Evolutionary conservation across 306 rosid genomes (phyloP).

Genomic region (Begonia peltatifolia): DNA sequence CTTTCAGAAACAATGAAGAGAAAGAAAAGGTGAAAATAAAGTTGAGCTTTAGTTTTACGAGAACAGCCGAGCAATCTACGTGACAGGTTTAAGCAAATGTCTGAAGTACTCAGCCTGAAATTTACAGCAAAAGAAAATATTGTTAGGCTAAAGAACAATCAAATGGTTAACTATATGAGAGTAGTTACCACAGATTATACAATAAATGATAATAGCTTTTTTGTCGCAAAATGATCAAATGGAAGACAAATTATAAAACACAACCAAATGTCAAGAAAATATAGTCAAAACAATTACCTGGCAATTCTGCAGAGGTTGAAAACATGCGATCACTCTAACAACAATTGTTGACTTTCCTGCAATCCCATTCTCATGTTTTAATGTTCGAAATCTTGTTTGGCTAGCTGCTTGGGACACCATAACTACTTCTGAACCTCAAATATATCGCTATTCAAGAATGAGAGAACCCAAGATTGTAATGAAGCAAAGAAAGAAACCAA

Average conservation of each 20-base stretch:
- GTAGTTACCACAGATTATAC: too few species aligned
- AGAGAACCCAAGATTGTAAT: constrained; percentile 1
- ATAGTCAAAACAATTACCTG: constrained; percentile 40
- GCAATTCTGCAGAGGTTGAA: constrained; percentile 84
- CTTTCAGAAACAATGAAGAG: constrained; percentile 15
- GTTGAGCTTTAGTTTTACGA: constrained; percentile 22
- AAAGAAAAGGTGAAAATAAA: constrained; percentile 21
- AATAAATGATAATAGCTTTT: too few species aligned
- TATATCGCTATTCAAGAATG: constrained; percentile 11
- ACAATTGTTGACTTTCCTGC: constrained; percentile 68
- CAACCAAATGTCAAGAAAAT: not conserved
- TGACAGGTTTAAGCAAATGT: constrained; percentile 78
- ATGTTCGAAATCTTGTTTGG: constrained; percentile 79
- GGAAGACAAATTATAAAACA: not conserved
- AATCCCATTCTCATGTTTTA: constrained; percentile 77
- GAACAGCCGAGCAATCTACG: constrained; percentile 34
- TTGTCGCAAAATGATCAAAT: not conserved
- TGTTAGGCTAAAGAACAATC: not conserved
- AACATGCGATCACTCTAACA: constrained; percentile 86
- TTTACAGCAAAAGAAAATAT: constrained; percentile 6
- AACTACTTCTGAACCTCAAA: constrained; percentile 52
- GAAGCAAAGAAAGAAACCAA: not conserved
- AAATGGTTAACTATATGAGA: not conserved
- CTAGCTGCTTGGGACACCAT: constrained; percentile 95
- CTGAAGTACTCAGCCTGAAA: constrained; percentile 87